Percentiles rank a stretch among this genome's conserved stretches.
These are phyloP conservation scores for Paecilomyces dactylethromorphus DNA, from an alignment of 2,329 filamentous ascomycete species.

Conservation along the genomic window DNA sequence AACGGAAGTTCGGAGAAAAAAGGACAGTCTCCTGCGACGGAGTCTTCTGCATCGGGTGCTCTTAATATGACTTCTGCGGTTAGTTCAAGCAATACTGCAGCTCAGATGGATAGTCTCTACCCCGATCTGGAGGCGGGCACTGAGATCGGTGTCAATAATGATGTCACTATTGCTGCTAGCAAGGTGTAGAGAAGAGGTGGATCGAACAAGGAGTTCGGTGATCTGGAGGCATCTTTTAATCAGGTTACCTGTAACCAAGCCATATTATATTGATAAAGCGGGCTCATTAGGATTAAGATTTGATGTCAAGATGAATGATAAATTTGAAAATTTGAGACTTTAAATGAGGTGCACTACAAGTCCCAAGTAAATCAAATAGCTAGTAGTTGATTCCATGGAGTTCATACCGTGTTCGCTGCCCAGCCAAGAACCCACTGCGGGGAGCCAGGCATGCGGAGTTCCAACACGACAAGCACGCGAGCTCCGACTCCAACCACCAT, in stretches of 20 bases:
- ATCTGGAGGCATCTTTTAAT: not conserved
- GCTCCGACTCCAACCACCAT: slow-evolving; percentile 1
- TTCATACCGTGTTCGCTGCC: not conserved
- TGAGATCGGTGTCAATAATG: slow-evolving; percentile 6
- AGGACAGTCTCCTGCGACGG: slow-evolving; percentile 1
- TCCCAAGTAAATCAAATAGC: not conserved
- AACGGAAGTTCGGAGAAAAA: not conserved
- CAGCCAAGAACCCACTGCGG: slow-evolving; percentile 12
- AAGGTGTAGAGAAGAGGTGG: not conserved
- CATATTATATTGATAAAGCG: not conserved
- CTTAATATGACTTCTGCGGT: not conserved
- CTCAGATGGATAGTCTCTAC: slow-evolving; percentile 8
- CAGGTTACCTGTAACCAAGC: not conserved
- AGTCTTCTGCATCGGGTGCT: slow-evolving; percentile 1
- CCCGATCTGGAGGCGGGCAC: slow-evolving; percentile 7
- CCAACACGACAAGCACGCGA: not conserved
- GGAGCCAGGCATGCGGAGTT: slow-evolving; percentile 4
- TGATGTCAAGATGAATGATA: no score
- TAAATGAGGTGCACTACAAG: no score
- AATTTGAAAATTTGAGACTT: no score
- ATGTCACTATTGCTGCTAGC: slow-evolving; percentile 4
- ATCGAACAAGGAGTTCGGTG: not conserved
- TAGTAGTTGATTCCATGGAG: not conserved
- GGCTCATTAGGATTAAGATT: no score
- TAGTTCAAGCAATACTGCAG: not conserved